These are phyloP conservation scores for Eugenia klotzschiana DNA, from an alignment of 441 rosid species.

Conservation along the genomic window DNA sequence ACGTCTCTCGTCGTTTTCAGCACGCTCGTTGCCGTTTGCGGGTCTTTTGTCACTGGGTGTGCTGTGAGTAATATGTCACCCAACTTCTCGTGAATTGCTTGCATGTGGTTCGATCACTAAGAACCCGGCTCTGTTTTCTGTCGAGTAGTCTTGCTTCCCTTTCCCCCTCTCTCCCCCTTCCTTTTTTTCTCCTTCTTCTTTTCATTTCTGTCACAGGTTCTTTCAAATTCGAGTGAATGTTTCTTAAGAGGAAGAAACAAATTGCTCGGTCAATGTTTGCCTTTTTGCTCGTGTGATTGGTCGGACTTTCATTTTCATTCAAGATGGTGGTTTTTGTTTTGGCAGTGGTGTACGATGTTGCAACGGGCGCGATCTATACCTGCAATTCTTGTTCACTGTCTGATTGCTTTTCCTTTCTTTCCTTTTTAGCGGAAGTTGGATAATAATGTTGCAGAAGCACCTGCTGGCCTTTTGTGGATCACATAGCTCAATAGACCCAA, in stretches of 20 bases:
- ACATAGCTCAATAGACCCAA: not conserved
- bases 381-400: not conserved
- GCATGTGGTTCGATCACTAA: accelerated
- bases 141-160: not conserved
- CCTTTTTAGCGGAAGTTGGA: not conserved
- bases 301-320: not conserved
- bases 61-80: constrained; percentile 22
- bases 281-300: not conserved
- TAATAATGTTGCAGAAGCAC: not conserved
- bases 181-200: not conserved
- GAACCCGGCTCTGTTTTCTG: not conserved
- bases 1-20: constrained; percentile 12
- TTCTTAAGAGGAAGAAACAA: not conserved
- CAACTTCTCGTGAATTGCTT: not conserved
- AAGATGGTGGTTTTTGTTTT: not conserved
- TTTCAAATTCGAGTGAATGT: not conserved
- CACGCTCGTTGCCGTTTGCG: constrained; percentile 33
- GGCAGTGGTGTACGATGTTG: not conserved
- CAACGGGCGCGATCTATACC: not conserved
- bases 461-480: not conserved
- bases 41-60: constrained; percentile 34
- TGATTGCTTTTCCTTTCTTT: not conserved
- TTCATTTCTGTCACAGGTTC: not conserved
- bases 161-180: not conserved
- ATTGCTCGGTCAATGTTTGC: not conserved